These are phyloP conservation scores for Pulveroboletus sp. DNA, from an alignment of 768 basidiomycete species.

Conservation along the genomic window DNA sequence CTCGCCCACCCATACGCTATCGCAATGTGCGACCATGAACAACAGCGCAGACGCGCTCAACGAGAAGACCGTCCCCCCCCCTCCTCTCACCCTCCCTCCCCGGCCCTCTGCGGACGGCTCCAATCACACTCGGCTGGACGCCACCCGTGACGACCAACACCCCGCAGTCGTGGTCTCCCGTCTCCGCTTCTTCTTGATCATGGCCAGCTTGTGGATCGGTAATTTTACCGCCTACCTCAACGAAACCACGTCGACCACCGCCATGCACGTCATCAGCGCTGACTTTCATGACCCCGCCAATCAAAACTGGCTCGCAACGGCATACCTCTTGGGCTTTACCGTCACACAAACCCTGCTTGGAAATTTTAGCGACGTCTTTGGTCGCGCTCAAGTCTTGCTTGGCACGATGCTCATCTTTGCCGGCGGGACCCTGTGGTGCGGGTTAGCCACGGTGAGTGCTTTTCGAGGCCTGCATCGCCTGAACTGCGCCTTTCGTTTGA, in stretches of 20 bases:
- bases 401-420: slow-evolving; percentile 34
- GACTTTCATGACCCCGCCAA: slow-evolving; percentile 28
- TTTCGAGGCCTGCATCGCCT: background rate
- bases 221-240: slow-evolving; percentile 35
- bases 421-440: slow-evolving; percentile 33
- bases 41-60: slow-evolving; percentile 26
- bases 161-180: slow-evolving; percentile 28
- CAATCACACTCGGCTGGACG: background rate
- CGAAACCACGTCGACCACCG: slow-evolving; percentile 32
- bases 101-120: slow-evolving; percentile 1
- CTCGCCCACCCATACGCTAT: slow-evolving; percentile 27
- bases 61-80: slow-evolving; percentile 18
- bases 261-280: slow-evolving; percentile 33
- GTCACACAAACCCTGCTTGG: slow-evolving; percentile 34
- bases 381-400: slow-evolving; percentile 32
- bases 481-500: slow-evolving; percentile 4
- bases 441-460: slow-evolving; percentile 25
- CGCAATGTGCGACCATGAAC: slow-evolving; percentile 29
- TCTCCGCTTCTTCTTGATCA: slow-evolving; percentile 31
- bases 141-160: slow-evolving; percentile 8
- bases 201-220: slow-evolving; percentile 31
- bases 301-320: slow-evolving; percentile 34
- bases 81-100: background rate
- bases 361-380: slow-evolving; percentile 34
- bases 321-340: slow-evolving; percentile 33